Conservation (phyloP, 352 stramenopile genomes). For the Phytophthora fragariaefolia region DNA sequence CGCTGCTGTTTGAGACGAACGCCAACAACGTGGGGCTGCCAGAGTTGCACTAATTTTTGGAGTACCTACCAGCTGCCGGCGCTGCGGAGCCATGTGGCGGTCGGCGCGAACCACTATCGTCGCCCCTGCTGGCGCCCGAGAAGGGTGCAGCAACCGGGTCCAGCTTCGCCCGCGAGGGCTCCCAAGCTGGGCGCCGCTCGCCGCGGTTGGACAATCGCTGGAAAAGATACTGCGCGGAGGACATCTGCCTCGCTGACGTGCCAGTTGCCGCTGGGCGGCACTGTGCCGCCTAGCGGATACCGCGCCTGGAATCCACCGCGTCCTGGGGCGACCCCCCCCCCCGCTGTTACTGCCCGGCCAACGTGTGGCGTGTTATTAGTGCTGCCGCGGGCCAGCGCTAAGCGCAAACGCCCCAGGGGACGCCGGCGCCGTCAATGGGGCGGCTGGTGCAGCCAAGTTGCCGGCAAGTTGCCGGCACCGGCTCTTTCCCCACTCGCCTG, state of each 20-base stretch:
- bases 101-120: conserved; percentile 20
- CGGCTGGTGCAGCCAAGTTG: conserved; percentile 21
- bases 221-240: conserved; percentile 23
- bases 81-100: conserved; percentile 14
- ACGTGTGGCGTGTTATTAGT: conserved; percentile 9
- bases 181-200: not conserved
- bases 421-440: not conserved
- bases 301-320: not conserved
- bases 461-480: conserved; percentile 21
- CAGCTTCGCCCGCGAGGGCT: conserved; percentile 17
- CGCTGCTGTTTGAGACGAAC: conserved; percentile 1
- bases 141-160: conserved; percentile 30
- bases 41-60: conserved; percentile 27
- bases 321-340: no score
- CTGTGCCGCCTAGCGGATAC: conserved; percentile 7
- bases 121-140: conserved; percentile 25
- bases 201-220: conserved; percentile 28
- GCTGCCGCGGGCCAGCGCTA: conserved; percentile 9
- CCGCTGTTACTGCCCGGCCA: conserved; percentile 9
- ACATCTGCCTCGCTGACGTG: conserved; percentile 29
- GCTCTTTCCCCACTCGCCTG: conserved; percentile 37
- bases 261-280: not conserved
- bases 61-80: conserved; percentile 21
- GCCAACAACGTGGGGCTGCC: not conserved
- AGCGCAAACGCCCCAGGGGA: not conserved